phyloP scores from a whole-genome alignment of 2,329 filamentous ascomycete genomes.

The Fusarium sp. region DNA sequence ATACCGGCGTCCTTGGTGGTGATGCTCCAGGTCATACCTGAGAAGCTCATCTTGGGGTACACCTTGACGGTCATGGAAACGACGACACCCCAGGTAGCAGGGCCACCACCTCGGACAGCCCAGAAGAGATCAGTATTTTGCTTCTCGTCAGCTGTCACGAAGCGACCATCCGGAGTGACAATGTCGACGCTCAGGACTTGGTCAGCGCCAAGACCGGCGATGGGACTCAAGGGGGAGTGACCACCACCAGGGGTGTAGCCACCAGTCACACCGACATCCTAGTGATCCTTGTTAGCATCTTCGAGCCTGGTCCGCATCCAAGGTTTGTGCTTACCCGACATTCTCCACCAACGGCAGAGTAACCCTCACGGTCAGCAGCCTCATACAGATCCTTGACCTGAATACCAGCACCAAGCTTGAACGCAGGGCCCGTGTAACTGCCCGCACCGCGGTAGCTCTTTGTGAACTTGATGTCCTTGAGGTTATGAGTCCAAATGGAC shows the following conservation, averaged over 20 bases:
- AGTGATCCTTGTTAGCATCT: not conserved
- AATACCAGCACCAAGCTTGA: conserved; percentile 67
- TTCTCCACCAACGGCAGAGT: conserved; percentile 67
- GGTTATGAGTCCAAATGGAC: conserved; percentile 55
- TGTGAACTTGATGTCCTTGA: conserved; percentile 57
- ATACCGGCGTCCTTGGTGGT: conserved; percentile 42
- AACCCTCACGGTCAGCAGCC: conserved; percentile 59
- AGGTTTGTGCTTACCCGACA: conserved; percentile 46
- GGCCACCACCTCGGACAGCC: conserved; percentile 69
- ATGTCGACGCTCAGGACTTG: conserved; percentile 68
- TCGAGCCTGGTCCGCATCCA: fast-evolving
- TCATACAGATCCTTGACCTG: conserved; percentile 60
- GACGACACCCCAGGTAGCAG: conserved; percentile 60
- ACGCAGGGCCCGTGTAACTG: conserved; percentile 62
- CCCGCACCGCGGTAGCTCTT: conserved; percentile 53
- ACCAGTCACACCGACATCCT: conserved; percentile 68
- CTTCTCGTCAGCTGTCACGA: conserved; percentile 56
- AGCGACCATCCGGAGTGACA: conserved; percentile 61
- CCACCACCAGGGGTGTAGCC: conserved; percentile 73
- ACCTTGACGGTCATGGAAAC: conserved; percentile 53
- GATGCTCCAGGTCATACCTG: conserved; percentile 47
- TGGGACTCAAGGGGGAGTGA: conserved; percentile 63
- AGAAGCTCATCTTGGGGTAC: conserved; percentile 49
- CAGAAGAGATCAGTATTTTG: conserved; percentile 70
- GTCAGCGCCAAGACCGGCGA: conserved; percentile 69